These are phyloP conservation scores for Yarrowia sp. DNA, from an alignment of 805 yeast species.

Conservation along the genomic window DNA sequence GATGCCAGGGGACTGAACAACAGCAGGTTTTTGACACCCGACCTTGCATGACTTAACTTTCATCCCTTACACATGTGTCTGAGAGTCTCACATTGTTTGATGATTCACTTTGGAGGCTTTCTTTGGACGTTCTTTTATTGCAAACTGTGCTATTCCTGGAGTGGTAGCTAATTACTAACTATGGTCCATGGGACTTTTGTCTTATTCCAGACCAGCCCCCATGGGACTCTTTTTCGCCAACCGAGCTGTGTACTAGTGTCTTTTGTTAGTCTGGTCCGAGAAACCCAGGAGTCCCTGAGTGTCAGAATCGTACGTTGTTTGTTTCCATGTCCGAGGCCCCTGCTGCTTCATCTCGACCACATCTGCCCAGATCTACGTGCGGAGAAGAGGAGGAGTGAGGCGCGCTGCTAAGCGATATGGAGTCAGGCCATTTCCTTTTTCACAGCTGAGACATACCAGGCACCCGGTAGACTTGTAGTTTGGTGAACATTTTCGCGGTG, in stretches of 20 bases:
- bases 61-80: too few species aligned
- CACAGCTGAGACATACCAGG: conserved; percentile 7
- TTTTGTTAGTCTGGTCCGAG: neutral
- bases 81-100: too few species aligned
- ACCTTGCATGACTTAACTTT: too few species aligned
- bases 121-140: too few species aligned
- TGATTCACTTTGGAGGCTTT: too few species aligned
- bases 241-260: neutral
- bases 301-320: conserved; percentile 3
- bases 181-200: too few species aligned
- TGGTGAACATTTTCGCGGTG: neutral
- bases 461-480: neutral
- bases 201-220: too few species aligned
- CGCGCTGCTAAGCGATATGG: neutral
- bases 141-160: too few species aligned
- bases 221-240: too few species aligned
- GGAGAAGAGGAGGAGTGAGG: conserved; percentile 9
- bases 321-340: neutral
- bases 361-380: neutral
- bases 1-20: neutral
- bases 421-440: conserved; percentile 16
- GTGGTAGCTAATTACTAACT: too few species aligned
- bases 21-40: too few species aligned
- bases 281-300: neutral
- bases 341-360: neutral